Evolutionary conservation across 2,329 filamentous ascomycete genomes (phyloP), one percentile per base, ranked within the genome.

Genomic region (Cladosporium sp.): DNA sequence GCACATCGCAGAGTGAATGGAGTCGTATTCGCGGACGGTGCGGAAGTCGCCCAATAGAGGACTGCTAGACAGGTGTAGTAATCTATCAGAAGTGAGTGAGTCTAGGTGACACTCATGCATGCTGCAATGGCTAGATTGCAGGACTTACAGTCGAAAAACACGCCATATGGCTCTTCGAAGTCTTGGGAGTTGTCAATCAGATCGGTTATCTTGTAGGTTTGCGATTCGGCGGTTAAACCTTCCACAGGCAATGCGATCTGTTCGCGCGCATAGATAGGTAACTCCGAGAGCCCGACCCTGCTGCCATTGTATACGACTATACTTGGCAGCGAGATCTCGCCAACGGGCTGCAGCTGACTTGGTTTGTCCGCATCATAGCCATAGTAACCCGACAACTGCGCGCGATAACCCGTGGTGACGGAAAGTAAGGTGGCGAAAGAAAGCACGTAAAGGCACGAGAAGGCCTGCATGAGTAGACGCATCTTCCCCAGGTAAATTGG

Each of bases 341-440:
- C 36, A 8, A 54, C 14, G n/a, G 59, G 59, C 30, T 34, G 12
- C 44, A 62, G 21, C 21, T 52, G 30, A n/a, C 59, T 30, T 12
- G 47, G 10, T 4, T 38, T 26, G 11, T 38, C 38, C 12, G 26
- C 44, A 14, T 52, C 32, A 12, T 62, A 54, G 47, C 47, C 59
- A 38, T 26, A 52, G 36, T 41, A 34, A 6, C 47, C 59, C 11
- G 59, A 36, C 30, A 62, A 54, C 7, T 28, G 47, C 4, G 59
- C 32, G 5, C 32, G 44, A n/a, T 62, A 62, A n/a, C 59, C 59
- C 5, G 59, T 54, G 47, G 38, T 62, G 30, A 62, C 59, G 38
- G 59, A 62, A 7, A 52, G 30, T 47, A 62, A 14, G 7, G 59
- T 54, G 11, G 59, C 47, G 32, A 62, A 62, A 2, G 32, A 36